Percentiles rank a stretch among this genome's conserved stretches.
These are phyloP conservation scores for Fusarium irregulare DNA, from an alignment of 2,329 filamentous ascomycete species.

Conservation along the genomic window DNA sequence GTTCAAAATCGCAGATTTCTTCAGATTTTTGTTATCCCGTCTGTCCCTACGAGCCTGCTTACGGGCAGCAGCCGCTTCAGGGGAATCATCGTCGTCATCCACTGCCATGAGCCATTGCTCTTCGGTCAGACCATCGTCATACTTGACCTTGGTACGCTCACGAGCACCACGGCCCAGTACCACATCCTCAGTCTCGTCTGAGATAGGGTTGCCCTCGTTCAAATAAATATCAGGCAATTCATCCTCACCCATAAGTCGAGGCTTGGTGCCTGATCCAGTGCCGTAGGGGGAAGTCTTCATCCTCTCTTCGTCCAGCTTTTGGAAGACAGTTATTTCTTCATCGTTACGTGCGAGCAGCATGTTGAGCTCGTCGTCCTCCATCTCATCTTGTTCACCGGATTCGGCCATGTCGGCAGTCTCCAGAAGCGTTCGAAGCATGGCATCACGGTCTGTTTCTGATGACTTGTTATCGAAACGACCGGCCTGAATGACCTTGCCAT, in stretches of 20 bases:
- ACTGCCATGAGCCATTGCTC: constrained; percentile 99
- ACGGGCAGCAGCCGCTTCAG: constrained; percentile 90
- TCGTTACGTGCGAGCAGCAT: constrained; percentile 92
- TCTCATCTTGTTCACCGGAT: constrained; percentile 85
- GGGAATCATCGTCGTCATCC: constrained; percentile 93
- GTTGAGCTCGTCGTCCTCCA: constrained; percentile 98
- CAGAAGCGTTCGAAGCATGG: constrained; percentile 91
- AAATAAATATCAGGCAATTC: constrained; percentile 96
- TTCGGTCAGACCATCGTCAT: constrained; percentile 97
- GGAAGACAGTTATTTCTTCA: constrained; percentile 81
- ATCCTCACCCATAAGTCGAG: constrained; percentile 85
- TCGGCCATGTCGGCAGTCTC: constrained; percentile 82
- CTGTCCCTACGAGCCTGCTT: constrained; percentile 88
- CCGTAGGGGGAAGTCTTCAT: constrained; percentile 76
- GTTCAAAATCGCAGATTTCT: constrained; percentile 57
- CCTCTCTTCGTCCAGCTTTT: constrained; percentile 83
- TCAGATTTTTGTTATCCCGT: constrained; percentile 80
- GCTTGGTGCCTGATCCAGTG: constrained; percentile 69
- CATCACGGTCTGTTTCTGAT: constrained; percentile 97
- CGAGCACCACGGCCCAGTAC: constrained; percentile 87
- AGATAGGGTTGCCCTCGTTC: constrained; percentile 82
- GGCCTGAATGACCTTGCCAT: constrained; percentile 98
- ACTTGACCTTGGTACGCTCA: constrained; percentile 93
- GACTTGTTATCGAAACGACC: constrained; percentile 99
- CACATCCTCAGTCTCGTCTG: constrained; percentile 81